phyloP scores from a whole-genome alignment of 495 filamentous ascomycete species.

The Podospora conica region DNA sequence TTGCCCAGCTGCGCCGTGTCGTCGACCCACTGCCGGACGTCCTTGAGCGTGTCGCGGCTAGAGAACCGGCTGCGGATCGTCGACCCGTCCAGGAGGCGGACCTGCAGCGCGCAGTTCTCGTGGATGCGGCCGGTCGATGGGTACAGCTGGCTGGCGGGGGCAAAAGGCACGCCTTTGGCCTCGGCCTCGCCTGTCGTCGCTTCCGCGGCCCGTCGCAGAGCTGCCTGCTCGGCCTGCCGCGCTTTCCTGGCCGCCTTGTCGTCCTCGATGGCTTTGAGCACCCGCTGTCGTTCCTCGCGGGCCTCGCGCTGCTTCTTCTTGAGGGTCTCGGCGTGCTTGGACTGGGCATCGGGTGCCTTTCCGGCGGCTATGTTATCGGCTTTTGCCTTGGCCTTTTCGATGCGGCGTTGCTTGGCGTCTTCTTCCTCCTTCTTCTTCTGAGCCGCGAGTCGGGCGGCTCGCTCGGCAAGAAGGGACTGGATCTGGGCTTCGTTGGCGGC shows the following conservation, averaged over 20 bases:
- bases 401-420: conserved; percentile 24
- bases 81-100: conserved; percentile 78
- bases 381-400: conserved; percentile 30
- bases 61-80: conserved; percentile 68
- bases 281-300: conserved; percentile 52
- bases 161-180: neutral
- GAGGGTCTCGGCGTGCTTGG: conserved; percentile 44
- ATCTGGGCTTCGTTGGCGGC: conserved; percentile 14
- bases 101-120: conserved; percentile 60
- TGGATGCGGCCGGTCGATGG: conserved; percentile 17
- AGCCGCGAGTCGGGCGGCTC: conserved; percentile 22
- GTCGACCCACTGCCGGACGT: conserved; percentile 77
- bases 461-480: conserved; percentile 22
- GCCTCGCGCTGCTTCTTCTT: conserved; percentile 49
- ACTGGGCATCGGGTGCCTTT: conserved; percentile 20
- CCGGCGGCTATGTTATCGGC: conserved; percentile 29
- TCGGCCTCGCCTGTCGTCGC: conserved; percentile 8
- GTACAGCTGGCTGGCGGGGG: conserved; percentile 15
- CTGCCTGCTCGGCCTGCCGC: conserved; percentile 45
- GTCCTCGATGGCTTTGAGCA: conserved; percentile 57
- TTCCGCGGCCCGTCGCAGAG: conserved; percentile 22
- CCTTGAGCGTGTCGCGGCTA: conserved; percentile 55
- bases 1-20: conserved; percentile 19
- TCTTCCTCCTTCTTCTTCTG: conserved; percentile 28
- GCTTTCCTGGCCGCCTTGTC: conserved; percentile 59